phyloP scores from a whole-genome alignment of 2,329 filamentous ascomycete species.

The Fonsecaea monophora region DNA sequence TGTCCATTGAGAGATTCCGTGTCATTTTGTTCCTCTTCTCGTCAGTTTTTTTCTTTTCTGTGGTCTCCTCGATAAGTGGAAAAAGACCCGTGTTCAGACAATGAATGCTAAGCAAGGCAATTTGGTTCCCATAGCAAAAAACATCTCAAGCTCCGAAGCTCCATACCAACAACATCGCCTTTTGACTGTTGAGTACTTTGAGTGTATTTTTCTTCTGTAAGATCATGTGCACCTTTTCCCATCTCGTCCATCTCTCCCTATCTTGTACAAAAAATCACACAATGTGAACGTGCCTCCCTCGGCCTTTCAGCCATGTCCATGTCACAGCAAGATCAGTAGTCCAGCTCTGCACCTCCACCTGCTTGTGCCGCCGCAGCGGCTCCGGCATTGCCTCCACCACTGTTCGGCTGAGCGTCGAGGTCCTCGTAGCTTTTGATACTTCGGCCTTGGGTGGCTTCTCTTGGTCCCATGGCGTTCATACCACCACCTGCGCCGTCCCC shows the following conservation, averaged over 20 bases:
- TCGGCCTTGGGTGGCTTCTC: slow-evolving; percentile 89
- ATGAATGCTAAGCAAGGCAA: not conserved
- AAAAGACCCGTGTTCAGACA: not conserved
- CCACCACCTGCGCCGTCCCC: slow-evolving; percentile 76
- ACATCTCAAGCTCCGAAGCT: not conserved
- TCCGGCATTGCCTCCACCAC: slow-evolving; percentile 47
- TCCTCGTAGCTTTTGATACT: slow-evolving; percentile 98
- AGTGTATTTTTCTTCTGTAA: not conserved
- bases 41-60: not conserved
- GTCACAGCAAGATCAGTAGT: slow-evolving; percentile 33
- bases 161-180: not conserved
- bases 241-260: not conserved
- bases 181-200: not conserved
- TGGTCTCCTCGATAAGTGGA: not conserved
- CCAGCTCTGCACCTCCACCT: slow-evolving; percentile 32
- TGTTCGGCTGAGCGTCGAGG: slow-evolving; percentile 70
- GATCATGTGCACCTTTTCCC: not conserved
- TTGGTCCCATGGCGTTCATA: slow-evolving; percentile 76
- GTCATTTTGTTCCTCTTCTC: not conserved
- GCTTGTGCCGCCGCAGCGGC: slow-evolving; percentile 32
- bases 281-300: not conserved
- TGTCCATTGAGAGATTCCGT: not conserved
- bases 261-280: not conserved
- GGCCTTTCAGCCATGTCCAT: slow-evolving; percentile 1
- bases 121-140: not conserved